Base-by-base conservation (phyloP, 768 basidiomycete genomes). In the Lactarius evosmus region DNA sequence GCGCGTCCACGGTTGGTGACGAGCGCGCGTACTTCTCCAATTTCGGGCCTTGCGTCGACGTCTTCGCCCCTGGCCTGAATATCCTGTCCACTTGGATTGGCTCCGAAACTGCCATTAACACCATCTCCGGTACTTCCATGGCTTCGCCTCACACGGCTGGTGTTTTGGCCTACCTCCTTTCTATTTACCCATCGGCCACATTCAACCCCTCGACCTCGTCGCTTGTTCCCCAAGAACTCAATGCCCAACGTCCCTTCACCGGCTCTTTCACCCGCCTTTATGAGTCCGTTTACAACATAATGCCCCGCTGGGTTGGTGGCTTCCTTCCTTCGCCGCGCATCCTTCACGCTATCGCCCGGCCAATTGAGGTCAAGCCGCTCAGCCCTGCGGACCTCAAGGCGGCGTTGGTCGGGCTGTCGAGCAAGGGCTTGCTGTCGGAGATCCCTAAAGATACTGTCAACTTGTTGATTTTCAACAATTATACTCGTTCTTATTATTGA, bases 21-120 rank as follows among this genome's bases (percentile, higher is more conserved):
- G 86, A 88, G 65, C 86, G 91, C 51, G 92, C 92, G 6, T 91
- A 90, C 77, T 94, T 97, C 82, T 95, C 93, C 72, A 99, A 99
- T 83, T 82, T 79, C 69, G 97, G 96, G 25, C 68, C 78, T 58
- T 98, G 95, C 72, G 95, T 98, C 58, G 93, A 98, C 70, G 82
- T 98, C 66, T 95, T 97, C 70, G 95, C 85, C 34, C 96, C 95
- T 56, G 83, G 90, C 66, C 78, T 95, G 62, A 93, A 93, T 79
- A 96, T 97, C 73, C 78, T 89, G 0, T 94, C 91, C 49, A 95
- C 91, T 59, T 96, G 85, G 79, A 91, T 80, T 62, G 85, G 85
- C 30, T 80, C 83, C 53, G 72, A 72, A 52, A 70, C 64, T 1
- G 83, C 89, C 22, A 78, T 78, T 52, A 84, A 86, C 69, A 91